A percentile compares a stretch with the other conserved stretches of the same genome.
Evolutionary conservation across 2,329 filamentous ascomycete genomes (phyloP).

Genomic region (Cladophialophora exuberans): DNA sequence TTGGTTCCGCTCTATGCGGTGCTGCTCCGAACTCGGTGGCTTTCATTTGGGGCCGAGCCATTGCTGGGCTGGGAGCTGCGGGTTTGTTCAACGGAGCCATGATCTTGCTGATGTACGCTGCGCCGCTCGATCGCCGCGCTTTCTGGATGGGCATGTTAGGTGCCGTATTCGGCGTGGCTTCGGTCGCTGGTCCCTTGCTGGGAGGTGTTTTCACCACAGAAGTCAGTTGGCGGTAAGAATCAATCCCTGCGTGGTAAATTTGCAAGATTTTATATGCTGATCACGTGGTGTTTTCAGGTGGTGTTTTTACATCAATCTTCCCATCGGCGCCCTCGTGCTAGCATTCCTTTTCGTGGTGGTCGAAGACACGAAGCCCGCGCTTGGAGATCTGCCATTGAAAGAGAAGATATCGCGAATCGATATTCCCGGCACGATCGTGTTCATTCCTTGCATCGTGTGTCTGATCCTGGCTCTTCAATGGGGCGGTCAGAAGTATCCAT

Average conservation of each 20-base stretch:
- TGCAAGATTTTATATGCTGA: too few species aligned
- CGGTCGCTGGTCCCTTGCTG: constrained; percentile 46
- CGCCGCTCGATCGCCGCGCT: constrained; percentile 36
- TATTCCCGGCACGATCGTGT: constrained; percentile 41
- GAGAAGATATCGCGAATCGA: constrained; percentile 32
- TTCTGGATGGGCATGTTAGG: constrained; percentile 30
- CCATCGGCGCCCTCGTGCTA: constrained; percentile 41
- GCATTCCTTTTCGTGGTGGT: constrained; percentile 26
- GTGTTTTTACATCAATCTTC: constrained; percentile 35
- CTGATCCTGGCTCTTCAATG: constrained; percentile 46
- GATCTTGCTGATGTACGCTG: constrained; percentile 34
- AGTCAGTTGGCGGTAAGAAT: constrained; percentile 31
- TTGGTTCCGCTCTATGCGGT: constrained; percentile 46
- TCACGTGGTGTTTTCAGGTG: constrained; percentile 15
- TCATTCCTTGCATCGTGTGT: constrained; percentile 40
- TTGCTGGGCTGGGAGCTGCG: constrained; percentile 45
- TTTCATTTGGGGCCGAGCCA: constrained; percentile 46
- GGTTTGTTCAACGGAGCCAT: constrained; percentile 45
- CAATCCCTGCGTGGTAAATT: not conserved
- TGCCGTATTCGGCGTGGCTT: constrained; percentile 40
- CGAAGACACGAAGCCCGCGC: constrained; percentile 22
- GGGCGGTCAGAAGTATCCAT: constrained; percentile 49
- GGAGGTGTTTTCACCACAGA: constrained; percentile 48
- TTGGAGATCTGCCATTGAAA: constrained; percentile 32
- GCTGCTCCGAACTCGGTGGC: constrained; percentile 43